Conservation (phyloP, 1,284 basidiomycete species). For the Xerocomus minutiporus region DNA sequence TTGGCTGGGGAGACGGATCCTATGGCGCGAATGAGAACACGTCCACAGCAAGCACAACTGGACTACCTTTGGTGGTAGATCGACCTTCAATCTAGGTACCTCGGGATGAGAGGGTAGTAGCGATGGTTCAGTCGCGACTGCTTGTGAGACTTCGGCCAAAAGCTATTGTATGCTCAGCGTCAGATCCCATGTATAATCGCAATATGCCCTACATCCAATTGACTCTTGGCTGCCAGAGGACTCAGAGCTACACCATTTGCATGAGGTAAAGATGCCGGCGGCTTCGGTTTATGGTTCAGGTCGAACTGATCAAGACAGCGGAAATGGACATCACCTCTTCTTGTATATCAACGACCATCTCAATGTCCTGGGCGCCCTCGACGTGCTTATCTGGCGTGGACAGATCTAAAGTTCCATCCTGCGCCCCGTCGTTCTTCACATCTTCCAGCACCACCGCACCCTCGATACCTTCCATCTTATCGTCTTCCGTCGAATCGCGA, state of each 20-base stretch:
- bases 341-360: slow-evolving; percentile 18
- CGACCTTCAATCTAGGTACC: slow-evolving; percentile 17
- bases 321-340: slow-evolving; percentile 19
- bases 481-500: slow-evolving; percentile 2
- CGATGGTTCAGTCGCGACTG: slow-evolving; percentile 30
- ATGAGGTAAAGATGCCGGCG: background rate
- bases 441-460: background rate
- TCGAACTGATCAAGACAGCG: background rate
- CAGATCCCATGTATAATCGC: slow-evolving; percentile 14
- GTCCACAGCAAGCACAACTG: background rate
- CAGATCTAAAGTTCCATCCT: background rate
- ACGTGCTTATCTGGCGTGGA: slow-evolving; percentile 2
- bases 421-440: background rate
- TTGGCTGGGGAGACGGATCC: slow-evolving; percentile 20
- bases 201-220: slow-evolving; percentile 26
- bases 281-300: slow-evolving; percentile 11
- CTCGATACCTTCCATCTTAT: slow-evolving; percentile 24
- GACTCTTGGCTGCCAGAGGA: slow-evolving; percentile 20
- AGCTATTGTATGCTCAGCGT: slow-evolving; percentile 22
- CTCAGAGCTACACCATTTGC: slow-evolving; percentile 11
- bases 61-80: slow-evolving; percentile 13
- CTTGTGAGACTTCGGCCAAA: slow-evolving; percentile 30
- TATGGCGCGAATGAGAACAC: slow-evolving; percentile 8
- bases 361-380: slow-evolving; percentile 3
- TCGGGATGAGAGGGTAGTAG: slow-evolving; percentile 26